These are phyloP conservation scores for Cytospora piceicola DNA, from an alignment of 2,329 filamentous ascomycete genomes.

Conservation along the genomic window DNA sequence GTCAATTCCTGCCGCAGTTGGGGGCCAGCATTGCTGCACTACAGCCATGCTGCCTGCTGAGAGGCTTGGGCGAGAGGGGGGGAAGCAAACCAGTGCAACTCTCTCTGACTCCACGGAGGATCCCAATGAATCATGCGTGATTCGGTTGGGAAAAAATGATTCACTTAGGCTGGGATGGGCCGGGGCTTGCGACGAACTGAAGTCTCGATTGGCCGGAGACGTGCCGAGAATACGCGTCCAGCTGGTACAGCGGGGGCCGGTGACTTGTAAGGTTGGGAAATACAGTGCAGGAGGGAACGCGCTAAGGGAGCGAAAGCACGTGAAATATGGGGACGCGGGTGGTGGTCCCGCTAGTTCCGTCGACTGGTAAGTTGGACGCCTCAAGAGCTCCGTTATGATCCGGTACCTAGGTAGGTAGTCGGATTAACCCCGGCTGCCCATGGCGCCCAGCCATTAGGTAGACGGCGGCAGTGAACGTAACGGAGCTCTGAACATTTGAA, in stretches of 20 bases:
- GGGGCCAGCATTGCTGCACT: not conserved
- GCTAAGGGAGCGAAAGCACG: constrained; percentile 4
- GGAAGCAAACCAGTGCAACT: not conserved
- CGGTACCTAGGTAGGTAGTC: no score
- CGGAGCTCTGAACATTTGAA: not conserved
- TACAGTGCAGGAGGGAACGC: constrained; percentile 13
- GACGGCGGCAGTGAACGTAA: not conserved
- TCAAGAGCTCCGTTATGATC: not conserved
- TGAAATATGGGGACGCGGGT: not conserved
- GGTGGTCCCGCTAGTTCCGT: not conserved
- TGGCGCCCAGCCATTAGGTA: not conserved
- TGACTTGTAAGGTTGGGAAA: constrained; percentile 15
- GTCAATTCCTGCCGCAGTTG: not conserved
- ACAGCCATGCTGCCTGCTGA: constrained; percentile 1
- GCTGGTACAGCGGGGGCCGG: constrained; percentile 5
- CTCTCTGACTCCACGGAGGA: constrained; percentile 9
- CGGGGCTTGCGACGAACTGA: constrained; percentile 19
- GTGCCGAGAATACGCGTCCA: constrained; percentile 27
- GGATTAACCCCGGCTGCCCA: no score
- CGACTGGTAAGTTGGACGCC: not conserved
- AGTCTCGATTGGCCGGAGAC: constrained; percentile 26
- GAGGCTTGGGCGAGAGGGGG: no score
- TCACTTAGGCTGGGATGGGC: constrained; percentile 19
- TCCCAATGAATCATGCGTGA: constrained; percentile 22
- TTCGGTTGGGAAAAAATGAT: constrained; percentile 9